A percentile compares a stretch with the other conserved stretches of the same genome.
Conservation (phyloP, 768 basidiomycete genomes). For the Saitozyma sp. region DNA sequence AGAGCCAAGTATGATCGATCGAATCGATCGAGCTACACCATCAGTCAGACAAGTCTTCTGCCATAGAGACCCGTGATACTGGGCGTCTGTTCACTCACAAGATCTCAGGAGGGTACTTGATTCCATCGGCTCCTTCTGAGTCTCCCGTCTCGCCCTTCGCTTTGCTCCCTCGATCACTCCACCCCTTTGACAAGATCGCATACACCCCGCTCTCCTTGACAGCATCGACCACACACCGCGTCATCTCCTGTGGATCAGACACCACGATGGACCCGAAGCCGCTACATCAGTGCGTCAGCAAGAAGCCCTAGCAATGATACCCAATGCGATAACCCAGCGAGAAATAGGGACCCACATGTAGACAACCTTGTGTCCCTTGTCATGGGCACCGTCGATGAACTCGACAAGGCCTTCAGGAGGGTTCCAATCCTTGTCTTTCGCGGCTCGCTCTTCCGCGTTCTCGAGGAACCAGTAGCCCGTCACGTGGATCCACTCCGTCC, state of each 20-base stretch:
- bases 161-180: conserved; percentile 78
- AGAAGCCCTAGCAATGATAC: background rate
- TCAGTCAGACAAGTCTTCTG: background rate
- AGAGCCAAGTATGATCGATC: conserved; percentile 94
- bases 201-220: conserved; percentile 80
- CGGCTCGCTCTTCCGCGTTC: conserved; percentile 76
- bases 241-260: conserved; percentile 89
- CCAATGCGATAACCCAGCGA: background rate
- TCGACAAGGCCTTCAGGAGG: conserved; percentile 75
- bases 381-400: conserved; percentile 79
- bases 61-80: too few relatives aligned
- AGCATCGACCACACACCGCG: conserved; percentile 83
- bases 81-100: conserved; percentile 23
- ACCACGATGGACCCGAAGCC: conserved; percentile 98
- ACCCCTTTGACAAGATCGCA: conserved; percentile 94
- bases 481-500: conserved; percentile 94
- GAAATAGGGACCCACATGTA: conserved; percentile 62
- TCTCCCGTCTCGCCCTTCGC: conserved; percentile 57
- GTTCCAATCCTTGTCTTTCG: conserved; percentile 73
- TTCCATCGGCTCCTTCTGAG: conserved; percentile 42
- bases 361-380: conserved; percentile 79
- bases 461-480: conserved; percentile 94
- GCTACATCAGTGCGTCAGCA: conserved; percentile 9
- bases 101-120: conserved; percentile 42
- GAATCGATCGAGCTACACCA: conserved; percentile 64